Conservation (phyloP, 2,329 filamentous ascomycete species). For the Fusarium papillatum region DNA sequence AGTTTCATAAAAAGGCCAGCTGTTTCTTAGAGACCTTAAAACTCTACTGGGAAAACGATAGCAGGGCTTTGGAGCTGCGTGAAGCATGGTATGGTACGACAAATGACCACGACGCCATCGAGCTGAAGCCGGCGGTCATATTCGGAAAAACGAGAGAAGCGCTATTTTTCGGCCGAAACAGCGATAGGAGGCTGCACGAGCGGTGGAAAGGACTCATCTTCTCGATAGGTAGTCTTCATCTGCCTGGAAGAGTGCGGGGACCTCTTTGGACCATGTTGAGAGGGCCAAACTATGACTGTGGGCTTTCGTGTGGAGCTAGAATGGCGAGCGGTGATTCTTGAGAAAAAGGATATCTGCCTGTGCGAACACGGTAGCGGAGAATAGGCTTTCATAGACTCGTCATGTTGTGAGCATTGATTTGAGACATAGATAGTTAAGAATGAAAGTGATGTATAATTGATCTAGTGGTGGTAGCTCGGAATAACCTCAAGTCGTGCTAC, state of each 20-base stretch:
- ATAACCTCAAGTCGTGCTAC: neutral
- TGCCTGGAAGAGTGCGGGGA: neutral
- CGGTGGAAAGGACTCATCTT: neutral
- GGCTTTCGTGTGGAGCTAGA: neutral
- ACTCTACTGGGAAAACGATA: neutral
- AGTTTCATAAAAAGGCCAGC: neutral
- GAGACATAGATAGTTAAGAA: neutral
- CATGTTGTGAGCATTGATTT: neutral
- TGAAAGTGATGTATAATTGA: neutral
- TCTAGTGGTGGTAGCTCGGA: neutral
- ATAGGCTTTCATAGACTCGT: neutral
- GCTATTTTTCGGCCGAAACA: neutral
- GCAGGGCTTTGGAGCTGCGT: neutral
- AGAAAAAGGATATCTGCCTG: neutral
- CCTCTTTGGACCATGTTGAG: neutral
- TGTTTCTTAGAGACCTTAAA: neutral
- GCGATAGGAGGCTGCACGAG: neutral
- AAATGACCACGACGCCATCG: neutral
- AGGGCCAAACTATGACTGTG: neutral
- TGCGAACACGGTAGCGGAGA: neutral
- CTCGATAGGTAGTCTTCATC: neutral
- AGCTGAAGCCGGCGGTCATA: conserved; percentile 3
- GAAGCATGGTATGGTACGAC: neutral
- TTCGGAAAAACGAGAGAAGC: neutral
- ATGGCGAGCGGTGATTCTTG: neutral